Percentiles rank a stretch among this genome's conserved stretches.
phyloP scores from a whole-genome alignment of 805 yeast genomes.

The Blastobotrys chiropterorum region DNA sequence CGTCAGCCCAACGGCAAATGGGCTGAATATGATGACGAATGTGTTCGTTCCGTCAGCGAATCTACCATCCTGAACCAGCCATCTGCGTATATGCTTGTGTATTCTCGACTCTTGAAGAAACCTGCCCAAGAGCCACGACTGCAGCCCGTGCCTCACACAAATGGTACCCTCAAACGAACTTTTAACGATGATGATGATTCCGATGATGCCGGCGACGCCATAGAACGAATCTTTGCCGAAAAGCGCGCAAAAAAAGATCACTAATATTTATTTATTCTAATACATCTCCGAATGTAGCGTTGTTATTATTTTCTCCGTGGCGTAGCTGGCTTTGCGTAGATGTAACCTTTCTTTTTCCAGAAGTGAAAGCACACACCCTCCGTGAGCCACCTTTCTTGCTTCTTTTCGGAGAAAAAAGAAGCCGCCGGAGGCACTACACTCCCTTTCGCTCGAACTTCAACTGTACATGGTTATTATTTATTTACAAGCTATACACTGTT shows the following conservation, averaged over 20 bases:
- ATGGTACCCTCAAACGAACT: background rate
- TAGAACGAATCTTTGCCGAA: conserved; percentile 25
- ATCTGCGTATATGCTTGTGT: conserved; percentile 83
- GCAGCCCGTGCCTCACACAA: background rate
- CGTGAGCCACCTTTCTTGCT: background rate
- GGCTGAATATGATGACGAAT: conserved; percentile 94
- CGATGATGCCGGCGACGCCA: conserved; percentile 17
- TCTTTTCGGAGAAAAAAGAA: background rate
- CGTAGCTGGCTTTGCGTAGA: background rate
- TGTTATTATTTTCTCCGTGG: background rate
- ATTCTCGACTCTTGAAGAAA: conserved; percentile 46
- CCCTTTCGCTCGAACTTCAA: background rate
- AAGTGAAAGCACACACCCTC: too few species aligned
- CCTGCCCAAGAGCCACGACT: conserved; percentile 3
- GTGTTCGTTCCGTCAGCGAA: conserved; percentile 66
- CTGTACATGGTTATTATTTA: background rate
- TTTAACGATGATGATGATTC: background rate
- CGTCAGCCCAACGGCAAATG: conserved; percentile 88
- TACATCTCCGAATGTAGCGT: background rate
- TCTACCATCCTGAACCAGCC: conserved; percentile 73
- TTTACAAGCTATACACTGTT: conserved; percentile 2
- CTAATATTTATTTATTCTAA: background rate
- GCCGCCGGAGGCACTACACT: too few species aligned
- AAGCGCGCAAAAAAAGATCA: conserved; percentile 3
- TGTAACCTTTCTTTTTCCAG: too few species aligned